A percentile compares a stretch with the other conserved stretches of the same genome.
Evolutionary conservation across 371 early-diverging fungal genomes (phyloP).

Genomic region (Zopfochytrium polystomum): DNA sequence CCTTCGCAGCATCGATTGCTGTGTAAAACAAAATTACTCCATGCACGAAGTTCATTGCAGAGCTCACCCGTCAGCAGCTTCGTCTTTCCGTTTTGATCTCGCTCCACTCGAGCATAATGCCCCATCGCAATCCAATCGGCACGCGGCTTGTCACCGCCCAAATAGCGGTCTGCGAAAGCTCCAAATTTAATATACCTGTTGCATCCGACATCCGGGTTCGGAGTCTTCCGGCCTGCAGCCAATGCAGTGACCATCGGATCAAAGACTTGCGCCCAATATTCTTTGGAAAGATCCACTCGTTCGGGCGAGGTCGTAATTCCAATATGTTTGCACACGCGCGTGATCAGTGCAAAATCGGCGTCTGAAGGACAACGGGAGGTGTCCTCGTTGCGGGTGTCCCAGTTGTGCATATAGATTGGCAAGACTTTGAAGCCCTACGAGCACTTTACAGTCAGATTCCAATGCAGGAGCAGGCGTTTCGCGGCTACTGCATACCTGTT

Average conservation of each 20-base stretch:
- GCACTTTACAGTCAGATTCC: neutral
- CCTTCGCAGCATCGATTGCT: conserved; percentile 74
- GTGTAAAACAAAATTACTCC: no score
- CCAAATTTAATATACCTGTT: conserved; percentile 93
- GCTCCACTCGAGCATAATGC: conserved; percentile 70
- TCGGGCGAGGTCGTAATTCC: conserved; percentile 57
- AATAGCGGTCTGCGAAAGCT: conserved; percentile 43
- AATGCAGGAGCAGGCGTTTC: neutral
- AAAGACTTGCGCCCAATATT: conserved; percentile 92
- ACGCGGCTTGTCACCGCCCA: conserved; percentile 19
- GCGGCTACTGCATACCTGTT: no score
- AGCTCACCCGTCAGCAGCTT: no score
- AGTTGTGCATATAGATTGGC: conserved; percentile 91
- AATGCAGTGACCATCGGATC: conserved; percentile 69
- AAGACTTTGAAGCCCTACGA: conserved; percentile 60
- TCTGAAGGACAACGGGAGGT: conserved; percentile 57
- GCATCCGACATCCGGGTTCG: conserved; percentile 91
- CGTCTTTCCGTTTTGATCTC: conserved; percentile 14
- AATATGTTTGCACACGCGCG: conserved; percentile 65
- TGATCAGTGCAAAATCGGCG: conserved; percentile 77
- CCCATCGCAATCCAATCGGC: conserved; percentile 71
- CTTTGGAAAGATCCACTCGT: conserved; percentile 76
- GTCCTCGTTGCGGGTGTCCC: conserved; percentile 80
- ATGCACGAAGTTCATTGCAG: no score
- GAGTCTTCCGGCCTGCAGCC: conserved; percentile 71